Evolutionary conservation across 1,284 basidiomycete species (phyloP), one percentile per base, ranked within the genome.

Genomic region (Fereydounia khargensis): DNA sequence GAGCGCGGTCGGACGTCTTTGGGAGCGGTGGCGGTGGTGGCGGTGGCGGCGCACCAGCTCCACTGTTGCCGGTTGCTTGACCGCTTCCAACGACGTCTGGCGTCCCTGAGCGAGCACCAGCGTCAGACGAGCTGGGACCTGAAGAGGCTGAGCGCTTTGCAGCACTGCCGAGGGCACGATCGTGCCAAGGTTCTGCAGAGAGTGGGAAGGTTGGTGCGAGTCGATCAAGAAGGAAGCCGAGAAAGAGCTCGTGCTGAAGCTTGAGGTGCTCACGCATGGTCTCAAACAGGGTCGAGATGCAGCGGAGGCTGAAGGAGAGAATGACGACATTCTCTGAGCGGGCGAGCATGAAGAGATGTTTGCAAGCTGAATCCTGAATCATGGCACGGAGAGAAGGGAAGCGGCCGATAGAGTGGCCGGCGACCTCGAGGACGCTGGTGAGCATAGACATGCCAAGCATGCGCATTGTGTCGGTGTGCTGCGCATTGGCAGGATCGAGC

Each of bases 391-490:
- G 78, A 2, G 87, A 87, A 3, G 87, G 84, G 69, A 86, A 78
- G 66, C 78, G 41, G 57, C 73, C 70, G 45, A 99, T 84, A 33
- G 82, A 82, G 16, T 81, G 77, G 4, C 92, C 91, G 7, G 88
- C 83, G 23, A 86, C 84, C 77, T 97, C 91, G 53, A 98, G 85
- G 1, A 89, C 86, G n/a, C 86, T 82, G 67, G 91, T 91, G 39
- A 99, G 81, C 42, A 95, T 87, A 0, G 86, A 83, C 24, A 98
- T 82, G 0, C 91, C 88, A 35, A 89, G 87, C 10, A 96, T 80
- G 6, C 95, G 86, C 64, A 95, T 97, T 3, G 92, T 90, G 75
- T 97, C 92, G 4, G 95, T 97, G 75, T 98, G 94, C 43, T 92
- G 85, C 58, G 89, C 86, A 69, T 95, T 91, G 64, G 85, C 87